Percentiles rank a stretch among this genome's conserved stretches.
phyloP scores from a whole-genome alignment of 78 protist genomes.

The Dictyostelium firmibasis region DNA sequence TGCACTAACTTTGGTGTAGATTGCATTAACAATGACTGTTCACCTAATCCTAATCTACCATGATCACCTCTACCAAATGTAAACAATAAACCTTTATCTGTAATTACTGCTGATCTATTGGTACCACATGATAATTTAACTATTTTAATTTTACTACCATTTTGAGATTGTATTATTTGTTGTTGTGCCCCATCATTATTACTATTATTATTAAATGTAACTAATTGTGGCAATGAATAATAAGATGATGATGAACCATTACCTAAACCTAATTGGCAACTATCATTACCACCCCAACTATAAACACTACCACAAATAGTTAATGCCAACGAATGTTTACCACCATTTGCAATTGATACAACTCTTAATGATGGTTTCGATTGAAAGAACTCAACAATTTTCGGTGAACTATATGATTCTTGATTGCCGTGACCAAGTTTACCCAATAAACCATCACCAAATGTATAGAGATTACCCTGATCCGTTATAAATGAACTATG shows the following conservation, averaged over 20 bases:
- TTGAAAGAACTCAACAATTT: conserved; percentile 1
- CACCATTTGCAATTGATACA: conserved; percentile 11
- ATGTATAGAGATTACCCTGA: conserved; percentile 38
- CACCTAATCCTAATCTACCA: conserved; percentile 65
- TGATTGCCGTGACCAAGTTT: conserved; percentile 53
- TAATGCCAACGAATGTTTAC: conserved; percentile 40
- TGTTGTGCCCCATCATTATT: not conserved
- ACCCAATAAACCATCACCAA: conserved; percentile 54
- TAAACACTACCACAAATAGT: not conserved
- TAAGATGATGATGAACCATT: not conserved
- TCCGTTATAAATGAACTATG: conserved; percentile 46
- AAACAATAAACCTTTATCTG: not conserved
- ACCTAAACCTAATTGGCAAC: conserved; percentile 43
- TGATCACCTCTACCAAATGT: conserved; percentile 74
- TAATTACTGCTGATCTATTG: conserved; percentile 15
- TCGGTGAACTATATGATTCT: conserved; percentile 13
- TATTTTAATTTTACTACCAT: not conserved
- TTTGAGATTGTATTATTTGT: not conserved
- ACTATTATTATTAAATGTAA: not conserved
- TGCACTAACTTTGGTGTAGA: conserved; percentile 25
- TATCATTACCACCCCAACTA: conserved; percentile 57
- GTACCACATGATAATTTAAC: conserved; percentile 21
- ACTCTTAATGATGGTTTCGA: not conserved
- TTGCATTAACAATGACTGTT: not conserved
- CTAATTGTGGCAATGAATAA: not conserved